These are phyloP conservation scores for Gossypium mustelinum DNA, from an alignment of 345 rosid species.

Conservation along the genomic window DNA sequence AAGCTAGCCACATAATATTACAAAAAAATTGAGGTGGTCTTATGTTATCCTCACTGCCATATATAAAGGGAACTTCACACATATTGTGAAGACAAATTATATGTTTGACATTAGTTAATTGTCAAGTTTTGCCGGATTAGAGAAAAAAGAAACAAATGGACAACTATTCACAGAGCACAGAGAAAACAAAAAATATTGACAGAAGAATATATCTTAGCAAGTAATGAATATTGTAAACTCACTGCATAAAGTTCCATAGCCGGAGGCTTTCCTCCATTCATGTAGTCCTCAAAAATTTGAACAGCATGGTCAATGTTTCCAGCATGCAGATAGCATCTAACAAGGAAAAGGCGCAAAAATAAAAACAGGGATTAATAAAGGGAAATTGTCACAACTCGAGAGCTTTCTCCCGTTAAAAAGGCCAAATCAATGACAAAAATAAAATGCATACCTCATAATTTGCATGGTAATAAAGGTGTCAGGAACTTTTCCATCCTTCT, in stretches of 20 bases:
- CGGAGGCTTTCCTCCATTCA: constrained; percentile 47
- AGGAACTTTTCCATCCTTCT: constrained; percentile 56
- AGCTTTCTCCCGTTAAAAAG: background rate
- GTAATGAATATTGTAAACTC: constrained; percentile 20
- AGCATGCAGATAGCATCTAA: constrained; percentile 73
- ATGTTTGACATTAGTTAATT: background rate
- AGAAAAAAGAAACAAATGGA: background rate
- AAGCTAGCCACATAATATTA: background rate
- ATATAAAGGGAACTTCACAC: background rate
- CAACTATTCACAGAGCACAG: background rate
- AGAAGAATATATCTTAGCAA: background rate
- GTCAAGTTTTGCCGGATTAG: background rate
- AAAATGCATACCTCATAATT: constrained; percentile 52
- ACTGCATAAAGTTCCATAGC: constrained; percentile 62
- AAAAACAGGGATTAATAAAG: background rate
- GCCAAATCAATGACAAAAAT: constrained; percentile 6
- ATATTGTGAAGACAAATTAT: background rate
- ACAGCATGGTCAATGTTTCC: constrained; percentile 72
- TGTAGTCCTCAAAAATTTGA: constrained; percentile 54
- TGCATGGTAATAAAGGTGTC: constrained; percentile 62
- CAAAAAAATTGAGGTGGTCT: background rate
- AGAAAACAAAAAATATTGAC: background rate
- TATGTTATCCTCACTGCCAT: background rate
- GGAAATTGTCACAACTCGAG: background rate
- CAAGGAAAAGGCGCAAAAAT: constrained; percentile 10